These are phyloP conservation scores for Neostapfia colusana DNA, from an alignment of 176 grass and related monocot species.

Conservation along the genomic window DNA sequence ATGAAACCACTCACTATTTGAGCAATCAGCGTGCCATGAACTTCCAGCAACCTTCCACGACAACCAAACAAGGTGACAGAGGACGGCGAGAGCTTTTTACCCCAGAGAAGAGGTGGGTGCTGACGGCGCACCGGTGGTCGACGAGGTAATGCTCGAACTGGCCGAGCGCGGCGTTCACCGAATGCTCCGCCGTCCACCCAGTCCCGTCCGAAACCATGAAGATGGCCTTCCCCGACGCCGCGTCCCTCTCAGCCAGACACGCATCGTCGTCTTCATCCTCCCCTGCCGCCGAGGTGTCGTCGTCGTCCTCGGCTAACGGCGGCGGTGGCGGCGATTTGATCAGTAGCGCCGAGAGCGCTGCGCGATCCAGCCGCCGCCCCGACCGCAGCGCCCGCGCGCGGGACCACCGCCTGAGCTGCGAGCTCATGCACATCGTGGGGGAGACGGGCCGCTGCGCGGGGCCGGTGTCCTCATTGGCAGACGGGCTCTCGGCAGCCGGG, in stretches of 20 bases:
- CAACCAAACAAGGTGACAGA: background rate
- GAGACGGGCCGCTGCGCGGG: background rate
- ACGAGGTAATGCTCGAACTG: slow-evolving; percentile 94
- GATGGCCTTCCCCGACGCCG: slow-evolving; percentile 62
- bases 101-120: slow-evolving; percentile 82
- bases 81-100: slow-evolving; percentile 41
- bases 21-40: background rate
- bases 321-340: slow-evolving; percentile 15
- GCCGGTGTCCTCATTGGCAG: background rate
- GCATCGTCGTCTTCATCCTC: slow-evolving; percentile 20
- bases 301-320: background rate
- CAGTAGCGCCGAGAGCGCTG: background rate
- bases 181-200: slow-evolving; percentile 89
- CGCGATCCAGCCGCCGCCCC: slow-evolving; percentile 42
- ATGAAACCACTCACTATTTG: background rate
- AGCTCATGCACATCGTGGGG: slow-evolving; percentile 12
- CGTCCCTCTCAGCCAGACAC: slow-evolving; percentile 1
- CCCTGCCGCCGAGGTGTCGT: background rate
- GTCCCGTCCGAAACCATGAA: slow-evolving; percentile 99
- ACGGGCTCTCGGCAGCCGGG: background rate
- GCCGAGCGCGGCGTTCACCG: slow-evolving; percentile 88
- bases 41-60: background rate
- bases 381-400: slow-evolving; percentile 64
- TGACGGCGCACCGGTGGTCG: slow-evolving; percentile 65
- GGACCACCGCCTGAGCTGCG: slow-evolving; percentile 74